Conservation (phyloP, 768 basidiomycete species). For the Lentinula boryana region DNA sequence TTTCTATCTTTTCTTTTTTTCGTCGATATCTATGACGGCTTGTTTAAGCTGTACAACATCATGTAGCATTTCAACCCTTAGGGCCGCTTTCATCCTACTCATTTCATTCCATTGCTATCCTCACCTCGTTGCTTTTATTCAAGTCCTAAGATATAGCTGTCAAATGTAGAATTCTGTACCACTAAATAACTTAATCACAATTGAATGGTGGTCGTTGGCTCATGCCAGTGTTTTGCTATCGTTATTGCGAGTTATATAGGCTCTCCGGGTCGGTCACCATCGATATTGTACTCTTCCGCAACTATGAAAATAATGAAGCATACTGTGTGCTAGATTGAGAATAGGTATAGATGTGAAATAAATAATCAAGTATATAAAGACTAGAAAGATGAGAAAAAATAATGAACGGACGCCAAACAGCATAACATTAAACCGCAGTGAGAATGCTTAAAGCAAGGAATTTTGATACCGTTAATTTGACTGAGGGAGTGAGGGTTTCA, state of each 20-base stretch:
- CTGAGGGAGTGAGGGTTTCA: neutral
- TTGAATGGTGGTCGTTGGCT: no score
- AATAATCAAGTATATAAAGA: neutral
- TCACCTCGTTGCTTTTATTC: neutral
- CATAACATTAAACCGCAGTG: neutral
- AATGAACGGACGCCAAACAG: neutral
- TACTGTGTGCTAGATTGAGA: neutral
- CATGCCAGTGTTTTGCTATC: no score
- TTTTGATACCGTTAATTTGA: neutral
- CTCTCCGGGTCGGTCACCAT: no score
- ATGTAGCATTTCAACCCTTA: no score
- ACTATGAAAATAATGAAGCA: neutral
- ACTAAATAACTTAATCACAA: neutral
- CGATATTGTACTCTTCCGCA: neutral
- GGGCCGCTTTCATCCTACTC: no score
- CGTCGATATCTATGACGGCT: neutral
- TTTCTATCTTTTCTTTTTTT: no score
- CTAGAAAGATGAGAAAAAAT: neutral
- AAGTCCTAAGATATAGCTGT: neutral
- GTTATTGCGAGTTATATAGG: no score
- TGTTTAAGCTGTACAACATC: neutral
- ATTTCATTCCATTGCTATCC: no score
- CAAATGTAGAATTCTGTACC: neutral
- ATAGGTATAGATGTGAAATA: slow-evolving; percentile 3
- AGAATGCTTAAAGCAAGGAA: neutral